These are phyloP conservation scores for Exophiala sideris DNA, from an alignment of 2,329 filamentous ascomycete genomes.

Conservation along the genomic window DNA sequence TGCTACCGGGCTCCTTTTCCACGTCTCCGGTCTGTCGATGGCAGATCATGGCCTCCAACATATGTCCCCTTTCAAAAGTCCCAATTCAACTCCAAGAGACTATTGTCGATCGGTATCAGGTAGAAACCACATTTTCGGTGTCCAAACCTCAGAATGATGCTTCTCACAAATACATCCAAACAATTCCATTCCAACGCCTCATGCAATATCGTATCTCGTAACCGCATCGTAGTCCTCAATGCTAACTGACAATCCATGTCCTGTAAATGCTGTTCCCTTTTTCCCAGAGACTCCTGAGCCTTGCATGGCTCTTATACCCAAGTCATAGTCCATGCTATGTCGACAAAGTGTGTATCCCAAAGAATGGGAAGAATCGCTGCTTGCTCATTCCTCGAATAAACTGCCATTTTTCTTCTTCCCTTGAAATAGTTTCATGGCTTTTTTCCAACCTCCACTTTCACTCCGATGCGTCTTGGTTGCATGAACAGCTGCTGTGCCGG, in stretches of 20 bases:
- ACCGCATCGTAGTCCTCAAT: conserved; percentile 17
- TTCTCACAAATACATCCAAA: too few relatives aligned
- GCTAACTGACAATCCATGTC: background rate
- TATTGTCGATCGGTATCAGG: too few relatives aligned
- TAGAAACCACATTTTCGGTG: too few relatives aligned
- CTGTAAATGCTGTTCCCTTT: conserved; percentile 18
- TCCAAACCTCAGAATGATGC: too few relatives aligned
- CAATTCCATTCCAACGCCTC: conserved; percentile 15
- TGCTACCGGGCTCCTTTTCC: too few relatives aligned
- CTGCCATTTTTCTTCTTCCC: conserved; percentile 27
- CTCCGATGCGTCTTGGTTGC: conserved; percentile 42
- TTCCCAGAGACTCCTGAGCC: conserved; percentile 1
- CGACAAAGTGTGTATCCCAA: too few relatives aligned
- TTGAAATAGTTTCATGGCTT: conserved; percentile 46
- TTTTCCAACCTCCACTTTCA: conserved; percentile 48
- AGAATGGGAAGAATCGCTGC: background rate
- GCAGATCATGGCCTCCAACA: too few relatives aligned
- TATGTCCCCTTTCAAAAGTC: too few relatives aligned
- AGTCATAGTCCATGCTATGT: background rate
- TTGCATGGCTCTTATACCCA: background rate
- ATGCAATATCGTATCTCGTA: conserved; percentile 26
- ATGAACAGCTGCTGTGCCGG: conserved; percentile 27
- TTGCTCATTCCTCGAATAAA: conserved; percentile 20
- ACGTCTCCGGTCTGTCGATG: too few relatives aligned
- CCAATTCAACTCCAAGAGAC: too few relatives aligned